Conservation (phyloP, 306 rosid genomes). For the Inga oerstediana region DNA sequence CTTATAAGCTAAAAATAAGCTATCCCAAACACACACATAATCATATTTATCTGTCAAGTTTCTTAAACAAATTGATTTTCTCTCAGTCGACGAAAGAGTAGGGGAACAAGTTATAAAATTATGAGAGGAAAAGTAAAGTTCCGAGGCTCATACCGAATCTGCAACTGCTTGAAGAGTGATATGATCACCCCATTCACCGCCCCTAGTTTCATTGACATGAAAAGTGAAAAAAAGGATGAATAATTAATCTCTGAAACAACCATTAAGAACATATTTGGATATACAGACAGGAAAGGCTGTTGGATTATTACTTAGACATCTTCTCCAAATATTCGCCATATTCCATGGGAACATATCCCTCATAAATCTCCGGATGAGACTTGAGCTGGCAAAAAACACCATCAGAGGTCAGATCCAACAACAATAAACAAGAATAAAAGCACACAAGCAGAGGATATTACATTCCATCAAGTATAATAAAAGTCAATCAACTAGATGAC, state of each 20-base stretch:
- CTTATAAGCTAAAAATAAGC: too few relatives aligned
- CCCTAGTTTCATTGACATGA: slow-evolving; percentile 50
- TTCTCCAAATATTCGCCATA: slow-evolving; percentile 71
- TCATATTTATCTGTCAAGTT: slow-evolving; percentile 19
- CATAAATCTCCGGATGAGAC: slow-evolving; percentile 68
- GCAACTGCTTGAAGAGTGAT: slow-evolving; percentile 90
- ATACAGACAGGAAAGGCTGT: slow-evolving; percentile 3
- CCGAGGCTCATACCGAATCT: slow-evolving; percentile 54
- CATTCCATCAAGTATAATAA: slow-evolving; percentile 9
- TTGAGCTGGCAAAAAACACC: slow-evolving; percentile 54
- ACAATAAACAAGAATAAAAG: slow-evolving; percentile 32
- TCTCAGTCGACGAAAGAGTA: neutral
- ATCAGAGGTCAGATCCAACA: slow-evolving; percentile 13
- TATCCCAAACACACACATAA: too few relatives aligned
- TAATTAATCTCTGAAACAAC: slow-evolving; percentile 5
- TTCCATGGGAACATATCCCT: slow-evolving; percentile 89
- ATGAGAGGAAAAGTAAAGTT: slow-evolving; percentile 10
- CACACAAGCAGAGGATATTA: slow-evolving; percentile 6
- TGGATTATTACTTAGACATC: slow-evolving; percentile 62
- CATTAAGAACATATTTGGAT: neutral
- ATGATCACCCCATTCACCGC: slow-evolving; percentile 92
- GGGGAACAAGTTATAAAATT: slow-evolving; percentile 10
- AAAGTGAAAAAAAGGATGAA: neutral
- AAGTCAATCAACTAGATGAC: slow-evolving; percentile 24
- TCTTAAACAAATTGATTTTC: slow-evolving; percentile 6